Base-by-base conservation (phyloP, 2,329 filamentous ascomycete genomes). In the Endocalyx cinctus region DNA sequence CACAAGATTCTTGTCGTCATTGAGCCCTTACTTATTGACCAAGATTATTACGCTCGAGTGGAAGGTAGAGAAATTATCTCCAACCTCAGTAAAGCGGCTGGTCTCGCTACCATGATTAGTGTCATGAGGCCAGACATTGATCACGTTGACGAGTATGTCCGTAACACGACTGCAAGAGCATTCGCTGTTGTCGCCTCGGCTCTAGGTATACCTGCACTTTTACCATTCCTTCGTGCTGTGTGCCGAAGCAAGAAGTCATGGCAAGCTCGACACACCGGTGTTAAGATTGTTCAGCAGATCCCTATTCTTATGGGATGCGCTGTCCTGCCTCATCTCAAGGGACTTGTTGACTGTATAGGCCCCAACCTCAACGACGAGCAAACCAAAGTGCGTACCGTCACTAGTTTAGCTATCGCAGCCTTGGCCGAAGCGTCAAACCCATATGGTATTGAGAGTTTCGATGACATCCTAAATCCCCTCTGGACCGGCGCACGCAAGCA, bases 1-100 rank as follows among this genome's bases (percentile, higher is more conserved):
- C 94, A 98, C 69, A 97, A 97, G 69, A 98, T 98, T 42, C 66
- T 98, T 37, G 92, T 98, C 33, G 92, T 98, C 55, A 98, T 98
- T 51, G 94, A 98, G 62, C 92, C 92, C n/a, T 72, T 98, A 31
- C 84, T 98, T 46, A 98, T 98, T 54, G 94, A 98, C 57, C 92
- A 98, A 66, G 94, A 98, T 64, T 98, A 98, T 66, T 98, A 98
- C 60, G 92, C 94, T 26, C 84, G 92, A 59, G 92, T 98, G 5
- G 92, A 98, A 62, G 92, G 92, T 62, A 87, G 92, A 48, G 92
- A 98, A 60, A 98, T 98, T 51, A 98, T 98, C 50, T 97, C 90
- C 35, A 98, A 98, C 59, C 77, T 98, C 31, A 86, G 85, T 57
- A 98, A 98, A 63, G 92, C 92, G 16, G 92, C 94, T 42, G 94